Percentiles rank a stretch among this genome's conserved stretches.
These are phyloP conservation scores for Salvia hispanica DNA, from an alignment of 257 asterid genomes.

Conservation along the genomic window DNA sequence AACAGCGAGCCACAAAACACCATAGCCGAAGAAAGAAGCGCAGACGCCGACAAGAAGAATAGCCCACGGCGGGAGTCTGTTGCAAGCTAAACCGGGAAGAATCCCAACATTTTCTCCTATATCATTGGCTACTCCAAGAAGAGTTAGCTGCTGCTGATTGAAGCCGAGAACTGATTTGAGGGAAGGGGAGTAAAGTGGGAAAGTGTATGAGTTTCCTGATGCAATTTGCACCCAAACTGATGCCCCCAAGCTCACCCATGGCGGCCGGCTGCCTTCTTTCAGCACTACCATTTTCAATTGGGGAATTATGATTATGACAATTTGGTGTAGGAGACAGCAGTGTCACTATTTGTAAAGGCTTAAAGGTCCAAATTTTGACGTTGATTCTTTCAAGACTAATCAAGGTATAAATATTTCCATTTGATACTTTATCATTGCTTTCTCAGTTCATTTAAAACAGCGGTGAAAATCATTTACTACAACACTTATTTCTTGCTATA, in stretches of 20 bases:
- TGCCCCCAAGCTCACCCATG: slow-evolving; percentile 79
- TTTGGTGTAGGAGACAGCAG: too few relatives aligned
- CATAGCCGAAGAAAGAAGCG: slow-evolving; percentile 66
- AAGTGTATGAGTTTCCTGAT: slow-evolving; percentile 65
- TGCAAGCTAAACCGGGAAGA: slow-evolving; percentile 57
- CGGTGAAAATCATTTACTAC: too few relatives aligned
- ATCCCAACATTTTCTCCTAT: slow-evolving; percentile 73
- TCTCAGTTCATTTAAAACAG: too few relatives aligned
- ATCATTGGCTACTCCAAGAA: slow-evolving; percentile 79
- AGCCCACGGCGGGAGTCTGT: slow-evolving; percentile 66
- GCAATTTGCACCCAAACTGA: slow-evolving; percentile 75
- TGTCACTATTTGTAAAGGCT: too few relatives aligned
- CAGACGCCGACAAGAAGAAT: slow-evolving; percentile 58
- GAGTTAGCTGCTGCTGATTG: slow-evolving; percentile 62
- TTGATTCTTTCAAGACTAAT: too few relatives aligned
- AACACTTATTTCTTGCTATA: too few relatives aligned
- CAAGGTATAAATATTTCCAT: too few relatives aligned
- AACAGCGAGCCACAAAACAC: slow-evolving; percentile 69
- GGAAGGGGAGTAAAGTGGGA: slow-evolving; percentile 73
- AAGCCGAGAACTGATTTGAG: slow-evolving; percentile 65
- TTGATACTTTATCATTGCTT: too few relatives aligned
- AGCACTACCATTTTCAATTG: slow-evolving; percentile 33
- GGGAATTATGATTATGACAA: too few relatives aligned
- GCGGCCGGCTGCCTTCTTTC: slow-evolving; percentile 67
- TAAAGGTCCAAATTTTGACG: too few relatives aligned